Percentiles rank a stretch among this genome's conserved stretches.
These are phyloP conservation scores for Hemileia vastatrix DNA, from an alignment of 1,284 basidiomycete species.

Conservation along the genomic window DNA sequence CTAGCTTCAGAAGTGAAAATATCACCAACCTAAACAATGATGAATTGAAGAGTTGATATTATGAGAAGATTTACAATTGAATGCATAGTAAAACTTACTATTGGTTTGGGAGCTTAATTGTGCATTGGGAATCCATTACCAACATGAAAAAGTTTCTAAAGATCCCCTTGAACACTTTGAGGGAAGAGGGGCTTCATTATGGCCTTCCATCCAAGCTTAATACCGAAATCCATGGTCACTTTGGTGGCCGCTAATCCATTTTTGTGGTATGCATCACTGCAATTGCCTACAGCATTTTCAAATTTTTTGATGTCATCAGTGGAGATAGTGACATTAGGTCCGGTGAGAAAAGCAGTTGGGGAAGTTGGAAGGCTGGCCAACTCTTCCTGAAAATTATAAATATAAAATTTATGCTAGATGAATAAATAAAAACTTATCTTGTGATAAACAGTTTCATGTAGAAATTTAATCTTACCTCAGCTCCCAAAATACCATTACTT, in stretches of 20 bases:
- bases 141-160: conserved; percentile 89
- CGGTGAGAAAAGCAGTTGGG: conserved; percentile 67
- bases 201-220: conserved; percentile 94
- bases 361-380: conserved; percentile 66
- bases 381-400: too few relatives aligned
- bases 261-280: conserved; percentile 78
- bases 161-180: conserved; percentile 71
- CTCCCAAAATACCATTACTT: conserved; percentile 84
- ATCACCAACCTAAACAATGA: conserved; percentile 73
- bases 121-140: too few relatives aligned
- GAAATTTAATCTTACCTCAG: too few relatives aligned
- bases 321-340: conserved; percentile 69
- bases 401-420: too few relatives aligned
- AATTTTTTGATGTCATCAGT: conserved; percentile 71
- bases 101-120: too few relatives aligned
- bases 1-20: conserved; percentile 78
- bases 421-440: too few relatives aligned
- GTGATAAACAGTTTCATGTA: too few relatives aligned
- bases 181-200: conserved; percentile 98
- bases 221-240: conserved; percentile 97
- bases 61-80: too few relatives aligned
- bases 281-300: conserved; percentile 86
- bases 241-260: conserved; percentile 63
- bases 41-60: too few relatives aligned
- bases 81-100: too few relatives aligned